These are phyloP conservation scores for Zarea fungicola DNA, from an alignment of 2,329 filamentous ascomycete species.

Conservation along the genomic window DNA sequence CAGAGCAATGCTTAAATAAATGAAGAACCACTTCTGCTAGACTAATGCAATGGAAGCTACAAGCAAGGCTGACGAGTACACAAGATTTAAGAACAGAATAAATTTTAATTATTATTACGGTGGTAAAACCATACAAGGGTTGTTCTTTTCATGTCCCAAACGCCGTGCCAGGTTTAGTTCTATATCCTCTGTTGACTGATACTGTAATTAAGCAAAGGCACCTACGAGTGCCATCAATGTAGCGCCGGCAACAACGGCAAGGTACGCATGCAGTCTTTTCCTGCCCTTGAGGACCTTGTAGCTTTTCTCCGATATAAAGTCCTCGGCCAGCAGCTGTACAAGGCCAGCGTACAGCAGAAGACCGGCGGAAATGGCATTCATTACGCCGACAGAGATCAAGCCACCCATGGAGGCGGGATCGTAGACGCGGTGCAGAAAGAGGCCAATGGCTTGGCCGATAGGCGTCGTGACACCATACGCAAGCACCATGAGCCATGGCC, in stretches of 20 bases:
- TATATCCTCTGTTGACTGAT: not conserved
- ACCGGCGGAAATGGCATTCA: slow-evolving; percentile 80
- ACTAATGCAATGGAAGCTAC: too few relatives aligned
- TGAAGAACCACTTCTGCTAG: too few relatives aligned
- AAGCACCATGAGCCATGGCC: slow-evolving; percentile 79
- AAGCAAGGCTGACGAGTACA: too few relatives aligned
- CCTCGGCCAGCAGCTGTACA: slow-evolving; percentile 79
- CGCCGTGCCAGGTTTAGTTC: slow-evolving; percentile 3
- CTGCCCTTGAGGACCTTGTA: slow-evolving; percentile 60
- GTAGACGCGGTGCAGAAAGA: slow-evolving; percentile 73
- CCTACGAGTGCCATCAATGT: slow-evolving; percentile 67
- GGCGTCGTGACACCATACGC: slow-evolving; percentile 75
- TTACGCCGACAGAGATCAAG: slow-evolving; percentile 76
- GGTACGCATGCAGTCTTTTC: slow-evolving; percentile 56
- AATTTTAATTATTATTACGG: too few relatives aligned
- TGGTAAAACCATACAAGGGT: too few relatives aligned
- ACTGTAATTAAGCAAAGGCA: slow-evolving; percentile 58
- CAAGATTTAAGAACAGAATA: too few relatives aligned
- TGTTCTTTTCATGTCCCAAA: too few relatives aligned
- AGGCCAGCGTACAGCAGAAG: slow-evolving; percentile 76
- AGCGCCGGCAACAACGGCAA: slow-evolving; percentile 59
- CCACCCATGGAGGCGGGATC: slow-evolving; percentile 72
- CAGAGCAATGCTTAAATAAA: not conserved
- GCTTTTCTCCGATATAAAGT: slow-evolving; percentile 73
- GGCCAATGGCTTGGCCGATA: slow-evolving; percentile 75